Conservation (phyloP, 768 basidiomycete species). For the Trametes villosa region DNA sequence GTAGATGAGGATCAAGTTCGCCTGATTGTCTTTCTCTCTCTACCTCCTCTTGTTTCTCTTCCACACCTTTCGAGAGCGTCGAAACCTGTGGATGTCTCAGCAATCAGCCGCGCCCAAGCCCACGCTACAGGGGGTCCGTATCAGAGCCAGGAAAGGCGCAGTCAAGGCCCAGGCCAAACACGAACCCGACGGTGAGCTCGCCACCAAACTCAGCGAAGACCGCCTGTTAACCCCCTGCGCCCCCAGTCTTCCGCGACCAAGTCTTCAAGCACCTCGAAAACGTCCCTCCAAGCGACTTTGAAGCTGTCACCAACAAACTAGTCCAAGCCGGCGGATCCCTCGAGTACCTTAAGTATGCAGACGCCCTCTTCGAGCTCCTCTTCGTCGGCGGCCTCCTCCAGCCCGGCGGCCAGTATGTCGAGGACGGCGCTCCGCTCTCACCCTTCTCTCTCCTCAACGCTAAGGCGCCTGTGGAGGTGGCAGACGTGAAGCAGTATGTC, state of each 20-base stretch:
- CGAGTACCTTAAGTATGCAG: slow-evolving; percentile 97
- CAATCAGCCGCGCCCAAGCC: slow-evolving; percentile 83
- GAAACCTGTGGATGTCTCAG: slow-evolving; percentile 88
- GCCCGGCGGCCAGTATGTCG: slow-evolving; percentile 91
- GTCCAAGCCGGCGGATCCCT: slow-evolving; percentile 91
- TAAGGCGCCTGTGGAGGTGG: slow-evolving; percentile 75
- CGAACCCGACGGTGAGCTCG: slow-evolving; percentile 71
- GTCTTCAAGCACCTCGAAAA: slow-evolving; percentile 91
- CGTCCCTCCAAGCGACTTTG: slow-evolving; percentile 79
- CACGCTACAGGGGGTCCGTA: slow-evolving; percentile 91
- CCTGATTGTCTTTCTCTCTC: not conserved
- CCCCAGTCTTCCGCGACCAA: slow-evolving; percentile 87
- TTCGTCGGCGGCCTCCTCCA: slow-evolving; percentile 95
- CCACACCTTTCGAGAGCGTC: slow-evolving; percentile 36
- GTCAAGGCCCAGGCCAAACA: slow-evolving; percentile 93
- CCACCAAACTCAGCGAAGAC: slow-evolving; percentile 1
- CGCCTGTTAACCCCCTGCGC: slow-evolving; percentile 9
- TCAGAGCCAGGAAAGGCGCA: slow-evolving; percentile 91
- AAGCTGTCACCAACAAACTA: slow-evolving; percentile 80
- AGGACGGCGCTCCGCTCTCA: slow-evolving; percentile 82
- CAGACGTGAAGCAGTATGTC: slow-evolving; percentile 90
- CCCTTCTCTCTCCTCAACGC: slow-evolving; percentile 90
- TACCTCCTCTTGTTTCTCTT: slow-evolving; percentile 24
- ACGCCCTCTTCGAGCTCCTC: slow-evolving; percentile 93
- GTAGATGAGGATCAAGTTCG: slow-evolving; percentile 12